Base-by-base conservation (phyloP, 257 asterid species). In the Voacanga thouarsii region DNA sequence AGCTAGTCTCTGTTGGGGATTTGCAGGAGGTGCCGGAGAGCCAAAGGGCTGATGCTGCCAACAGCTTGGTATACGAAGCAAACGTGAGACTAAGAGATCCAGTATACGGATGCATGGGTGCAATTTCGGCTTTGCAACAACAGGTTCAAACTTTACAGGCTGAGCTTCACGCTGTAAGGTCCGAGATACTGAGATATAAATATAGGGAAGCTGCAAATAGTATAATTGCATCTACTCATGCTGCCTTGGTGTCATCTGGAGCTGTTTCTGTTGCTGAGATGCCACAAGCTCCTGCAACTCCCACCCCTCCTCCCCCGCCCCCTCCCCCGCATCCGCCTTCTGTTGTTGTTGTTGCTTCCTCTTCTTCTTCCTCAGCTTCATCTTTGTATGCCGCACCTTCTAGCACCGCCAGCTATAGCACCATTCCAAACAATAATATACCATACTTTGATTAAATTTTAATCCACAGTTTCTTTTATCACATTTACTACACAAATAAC, bases 21-120 rank as follows among this genome's bases (percentile, higher is more conserved):
- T 51, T 71, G 12, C 83, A 94, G 98, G 98, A 94, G 77, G 98
- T 92, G 63, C 84, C 93, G 0, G 97, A 89, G 61, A 57, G 81
- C 12, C 97, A 94, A 80, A 85, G 97, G 78, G 94, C 90, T 0
- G 98, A 94, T 80, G 96, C 98, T 0, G 94, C 98, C 19, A 94
- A 94, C 76, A 92, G 98, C 72, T 89, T 94, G 80, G 97, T 94
- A 0, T 94, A 92, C 71, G 98, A 94, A 81, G 98, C 98, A 24
- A 94, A 94, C 51, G 96, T 92, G 75, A 83, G 98, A 86, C 88
- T 94, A 10, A 80, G 97, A 30, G 97, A 94, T 85, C 98, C 98
- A 0, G 93, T 94, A 0, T 94, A 94, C 21, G 98, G 98, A 50
- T 92, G 97, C 96, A 94, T 92, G 98, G 98, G 97, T 41, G 98